Conservation (phyloP, 495 filamentous ascomycete genomes). For the Acidomyces sp. region DNA sequence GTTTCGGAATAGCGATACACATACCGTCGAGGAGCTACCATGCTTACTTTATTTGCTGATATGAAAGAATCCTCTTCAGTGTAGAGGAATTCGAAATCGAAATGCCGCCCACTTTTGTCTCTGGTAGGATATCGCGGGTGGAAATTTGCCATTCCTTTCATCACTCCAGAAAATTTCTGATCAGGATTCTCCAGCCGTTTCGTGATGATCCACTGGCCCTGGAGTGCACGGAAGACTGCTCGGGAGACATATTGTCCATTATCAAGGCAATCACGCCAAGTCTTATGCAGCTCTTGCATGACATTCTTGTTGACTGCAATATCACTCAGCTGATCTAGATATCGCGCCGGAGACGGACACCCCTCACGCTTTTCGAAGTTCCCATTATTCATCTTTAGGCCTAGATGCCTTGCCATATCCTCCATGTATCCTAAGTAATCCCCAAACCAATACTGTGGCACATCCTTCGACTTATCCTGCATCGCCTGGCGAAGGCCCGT, state of each 20-base stretch:
- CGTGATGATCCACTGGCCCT: constrained; percentile 56
- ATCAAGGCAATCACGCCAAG: constrained; percentile 12
- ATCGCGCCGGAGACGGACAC: constrained; percentile 12
- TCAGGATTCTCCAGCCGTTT: constrained; percentile 36
- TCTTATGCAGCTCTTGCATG: constrained; percentile 12
- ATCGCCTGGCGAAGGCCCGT: constrained; percentile 20
- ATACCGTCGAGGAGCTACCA: constrained; percentile 30
- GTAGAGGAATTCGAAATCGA: constrained; percentile 49
- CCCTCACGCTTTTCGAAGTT: constrained; percentile 9
- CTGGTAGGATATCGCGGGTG: constrained; percentile 37
- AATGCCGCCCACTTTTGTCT: constrained; percentile 10
- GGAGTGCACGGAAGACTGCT: constrained; percentile 61
- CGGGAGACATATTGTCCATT: constrained; percentile 36
- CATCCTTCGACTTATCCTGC: constrained; percentile 26
- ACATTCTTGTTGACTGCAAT: constrained; percentile 10
- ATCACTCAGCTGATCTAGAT: background rate
- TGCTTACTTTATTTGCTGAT: constrained; percentile 26
- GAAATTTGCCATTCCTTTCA: constrained; percentile 50
- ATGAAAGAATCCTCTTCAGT: constrained; percentile 48
- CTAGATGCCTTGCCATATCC: constrained; percentile 45
- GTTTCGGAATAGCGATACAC: constrained; percentile 46
- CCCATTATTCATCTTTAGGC: constrained; percentile 25
- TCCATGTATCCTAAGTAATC: constrained; percentile 74
- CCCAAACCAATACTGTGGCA: constrained; percentile 64
- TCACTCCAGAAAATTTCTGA: constrained; percentile 41